Conservation (phyloP, 164 flowering plant species). For the Tetrastigma voinierianum region DNA sequence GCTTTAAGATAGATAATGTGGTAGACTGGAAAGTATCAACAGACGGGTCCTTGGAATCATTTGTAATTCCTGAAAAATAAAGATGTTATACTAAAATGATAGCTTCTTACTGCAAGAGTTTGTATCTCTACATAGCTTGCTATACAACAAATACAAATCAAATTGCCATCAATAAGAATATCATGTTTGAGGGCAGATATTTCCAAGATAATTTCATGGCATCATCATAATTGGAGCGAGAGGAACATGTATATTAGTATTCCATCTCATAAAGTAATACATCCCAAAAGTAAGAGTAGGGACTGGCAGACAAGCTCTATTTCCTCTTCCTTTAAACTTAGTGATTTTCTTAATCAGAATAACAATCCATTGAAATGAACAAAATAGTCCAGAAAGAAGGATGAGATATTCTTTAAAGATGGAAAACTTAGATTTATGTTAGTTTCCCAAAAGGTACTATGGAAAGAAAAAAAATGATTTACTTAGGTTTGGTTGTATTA, state of each 20-base stretch:
- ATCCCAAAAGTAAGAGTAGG: not conserved
- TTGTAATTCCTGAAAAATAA: conserved; percentile 67
- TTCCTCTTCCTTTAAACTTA: no score
- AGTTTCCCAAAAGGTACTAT: no score
- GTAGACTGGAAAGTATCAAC: conserved; percentile 82
- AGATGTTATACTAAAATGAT: not conserved
- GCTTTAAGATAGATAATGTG: conserved; percentile 67
- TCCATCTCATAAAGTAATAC: not conserved
- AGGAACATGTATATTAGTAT: not conserved
- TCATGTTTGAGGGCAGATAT: not conserved
- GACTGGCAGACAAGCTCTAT: not conserved
- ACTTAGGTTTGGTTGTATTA: no score
- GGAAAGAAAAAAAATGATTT: no score
- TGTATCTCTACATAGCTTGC: not conserved
- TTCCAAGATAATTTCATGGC: not conserved
- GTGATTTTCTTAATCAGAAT: no score
- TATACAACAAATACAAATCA: not conserved
- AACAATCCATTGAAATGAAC: no score
- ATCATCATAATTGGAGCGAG: not conserved
- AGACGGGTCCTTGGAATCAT: conserved; percentile 81
- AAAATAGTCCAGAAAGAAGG: no score
- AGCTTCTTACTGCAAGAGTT: not conserved
- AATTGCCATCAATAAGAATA: not conserved
- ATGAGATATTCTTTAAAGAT: no score
- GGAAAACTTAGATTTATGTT: no score